These are phyloP conservation scores for Aquilaria sinensis DNA, from an alignment of 345 rosid genomes.

Conservation along the genomic window DNA sequence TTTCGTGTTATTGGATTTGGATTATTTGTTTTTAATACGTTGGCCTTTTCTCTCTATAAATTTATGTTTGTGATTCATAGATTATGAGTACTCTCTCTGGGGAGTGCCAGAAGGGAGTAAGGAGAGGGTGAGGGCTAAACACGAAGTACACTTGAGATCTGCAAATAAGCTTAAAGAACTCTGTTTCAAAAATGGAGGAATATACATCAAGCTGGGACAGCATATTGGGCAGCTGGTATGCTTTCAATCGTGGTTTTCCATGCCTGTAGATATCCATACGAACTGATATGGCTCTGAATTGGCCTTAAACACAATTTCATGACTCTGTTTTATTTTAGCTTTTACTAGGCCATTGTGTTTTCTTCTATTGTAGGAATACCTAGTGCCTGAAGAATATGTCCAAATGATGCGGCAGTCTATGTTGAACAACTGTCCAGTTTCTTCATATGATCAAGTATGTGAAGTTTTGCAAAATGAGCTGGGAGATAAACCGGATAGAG, in stretches of 20 bases:
- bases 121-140: constrained; percentile 60
- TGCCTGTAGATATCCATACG: no score
- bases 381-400: constrained; percentile 85
- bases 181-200: constrained; percentile 90
- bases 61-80: constrained; percentile 28
- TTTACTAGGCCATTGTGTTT: constrained; percentile 8
- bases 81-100: constrained; percentile 75
- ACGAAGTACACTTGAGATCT: constrained; percentile 91
- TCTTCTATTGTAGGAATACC: constrained; percentile 50
- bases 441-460: constrained; percentile 91
- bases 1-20: background rate
- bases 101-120: constrained; percentile 81
- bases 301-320: no score
- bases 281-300: no score
- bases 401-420: constrained; percentile 76
- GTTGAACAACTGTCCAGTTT: constrained; percentile 91
- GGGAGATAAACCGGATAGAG: constrained; percentile 80
- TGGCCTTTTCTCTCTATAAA: no score
- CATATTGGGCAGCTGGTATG: constrained; percentile 86
- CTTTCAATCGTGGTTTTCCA: constrained; percentile 1
- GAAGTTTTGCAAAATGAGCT: constrained; percentile 89
- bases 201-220: constrained; percentile 95
- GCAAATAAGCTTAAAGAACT: constrained; percentile 86
- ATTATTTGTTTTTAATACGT: background rate
- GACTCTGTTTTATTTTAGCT: background rate